phyloP scores from a whole-genome alignment of 2,329 filamentous ascomycete species.

The Pseudogymnoascus verrucosus region DNA sequence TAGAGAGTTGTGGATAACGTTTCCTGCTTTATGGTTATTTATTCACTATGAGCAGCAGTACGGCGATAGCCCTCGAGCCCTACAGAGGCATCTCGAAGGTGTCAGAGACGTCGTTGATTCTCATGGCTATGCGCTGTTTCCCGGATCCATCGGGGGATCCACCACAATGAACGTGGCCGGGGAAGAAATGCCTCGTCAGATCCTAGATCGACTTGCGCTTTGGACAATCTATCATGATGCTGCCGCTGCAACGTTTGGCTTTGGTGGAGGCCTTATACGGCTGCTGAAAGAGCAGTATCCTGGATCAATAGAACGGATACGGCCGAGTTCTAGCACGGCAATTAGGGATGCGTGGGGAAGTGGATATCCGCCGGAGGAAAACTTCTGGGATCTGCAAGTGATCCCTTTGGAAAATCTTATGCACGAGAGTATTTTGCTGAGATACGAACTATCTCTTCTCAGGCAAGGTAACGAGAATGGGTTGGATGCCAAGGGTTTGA shows the following conservation, averaged over 20 bases:
- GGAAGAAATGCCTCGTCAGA: not conserved
- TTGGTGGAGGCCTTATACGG: constrained; percentile 9
- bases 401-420: constrained; percentile 10
- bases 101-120: constrained; percentile 7
- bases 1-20: constrained; percentile 9
- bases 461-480: not conserved
- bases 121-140: not conserved
- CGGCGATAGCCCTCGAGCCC: constrained; percentile 9
- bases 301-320: constrained; percentile 7
- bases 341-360: constrained; percentile 10
- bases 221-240: constrained; percentile 13
- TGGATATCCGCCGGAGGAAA: constrained; percentile 11
- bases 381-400: constrained; percentile 11
- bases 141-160: not conserved
- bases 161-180: not conserved
- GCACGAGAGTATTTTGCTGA: constrained; percentile 10
- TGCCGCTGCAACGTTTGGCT: constrained; percentile 10
- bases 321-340: constrained; percentile 6
- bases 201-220: not conserved
- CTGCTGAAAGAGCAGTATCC: constrained; percentile 11
- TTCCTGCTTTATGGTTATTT: constrained; percentile 13
- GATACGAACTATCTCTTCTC: constrained; percentile 8
- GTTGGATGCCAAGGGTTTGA: not conserved
- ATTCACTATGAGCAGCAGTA: constrained; percentile 14
- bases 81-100: constrained; percentile 12